Evolutionary conservation across 2,329 filamentous ascomycete genomes (phyloP).

Genomic region (Lizonia empirigonia): DNA sequence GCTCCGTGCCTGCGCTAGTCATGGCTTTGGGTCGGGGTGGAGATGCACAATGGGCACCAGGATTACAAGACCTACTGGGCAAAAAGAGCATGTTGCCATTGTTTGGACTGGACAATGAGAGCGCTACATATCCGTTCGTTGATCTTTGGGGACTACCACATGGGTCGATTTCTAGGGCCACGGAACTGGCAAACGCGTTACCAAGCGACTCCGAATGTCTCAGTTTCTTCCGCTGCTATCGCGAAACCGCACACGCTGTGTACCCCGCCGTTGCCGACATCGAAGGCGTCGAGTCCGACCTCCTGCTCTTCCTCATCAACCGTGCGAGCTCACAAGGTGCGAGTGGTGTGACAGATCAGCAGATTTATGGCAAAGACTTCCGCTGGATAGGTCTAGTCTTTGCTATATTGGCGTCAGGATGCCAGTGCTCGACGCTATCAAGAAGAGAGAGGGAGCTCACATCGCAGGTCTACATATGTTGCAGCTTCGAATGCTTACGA

Average conservation of each 20-base stretch:
- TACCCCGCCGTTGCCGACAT: conserved; percentile 66
- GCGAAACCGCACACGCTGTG: conserved; percentile 63
- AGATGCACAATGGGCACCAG: conserved; percentile 54
- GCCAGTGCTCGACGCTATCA: conserved; percentile 63
- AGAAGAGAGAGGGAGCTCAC: conserved; percentile 66
- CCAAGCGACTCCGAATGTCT: conserved; percentile 64
- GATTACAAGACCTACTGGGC: conserved; percentile 63
- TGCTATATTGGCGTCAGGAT: conserved; percentile 66
- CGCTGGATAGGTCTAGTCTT: conserved; percentile 66
- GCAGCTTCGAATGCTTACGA: conserved; percentile 67
- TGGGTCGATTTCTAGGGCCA: conserved; percentile 62
- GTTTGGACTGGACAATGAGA: conserved; percentile 68
- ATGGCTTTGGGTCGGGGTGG: conserved; percentile 55
- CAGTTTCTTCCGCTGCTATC: conserved; percentile 63
- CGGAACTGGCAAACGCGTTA: conserved; percentile 63
- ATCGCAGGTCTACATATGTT: conserved; percentile 69
- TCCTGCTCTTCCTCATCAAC: conserved; percentile 60
- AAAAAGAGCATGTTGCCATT: conserved; percentile 65
- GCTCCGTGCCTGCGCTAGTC: conserved; percentile 66
- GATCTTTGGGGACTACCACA: conserved; percentile 67
- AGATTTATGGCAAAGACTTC: conserved; percentile 63
- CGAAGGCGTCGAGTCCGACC: conserved; percentile 59
- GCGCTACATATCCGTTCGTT: conserved; percentile 68
- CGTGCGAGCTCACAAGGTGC: conserved; percentile 53
- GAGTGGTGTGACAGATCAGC: conserved; percentile 57